A percentile compares a stretch with the other conserved stretches of the same genome.
These are phyloP conservation scores for Smittium mucronatum DNA, from an alignment of 371 early-diverging fungal species.

Conservation along the genomic window DNA sequence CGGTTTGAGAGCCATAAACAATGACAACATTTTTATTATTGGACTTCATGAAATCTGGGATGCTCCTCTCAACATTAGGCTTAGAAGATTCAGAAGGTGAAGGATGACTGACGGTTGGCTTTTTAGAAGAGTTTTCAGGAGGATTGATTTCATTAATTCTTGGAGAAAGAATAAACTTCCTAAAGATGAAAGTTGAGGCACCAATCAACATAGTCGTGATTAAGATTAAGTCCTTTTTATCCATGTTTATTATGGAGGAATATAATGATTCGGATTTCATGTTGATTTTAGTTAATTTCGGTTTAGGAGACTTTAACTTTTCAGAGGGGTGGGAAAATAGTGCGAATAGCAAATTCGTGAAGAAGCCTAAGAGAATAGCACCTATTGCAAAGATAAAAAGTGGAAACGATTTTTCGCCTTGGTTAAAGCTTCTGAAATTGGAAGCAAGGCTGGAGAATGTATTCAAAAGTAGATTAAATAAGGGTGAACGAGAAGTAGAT, in stretches of 20 bases:
- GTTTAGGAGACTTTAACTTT: neutral
- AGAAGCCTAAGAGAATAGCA: neutral
- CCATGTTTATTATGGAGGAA: neutral
- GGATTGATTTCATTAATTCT: neutral
- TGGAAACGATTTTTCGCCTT: neutral
- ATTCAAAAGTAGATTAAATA: neutral
- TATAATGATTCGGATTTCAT: neutral
- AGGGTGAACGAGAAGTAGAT: neutral
- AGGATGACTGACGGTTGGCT: neutral
- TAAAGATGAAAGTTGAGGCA: slow-evolving; percentile 29
- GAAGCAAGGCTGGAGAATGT: neutral
- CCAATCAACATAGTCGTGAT: slow-evolving; percentile 16
- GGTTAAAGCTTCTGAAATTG: neutral
- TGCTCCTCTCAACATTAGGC: slow-evolving; percentile 15
- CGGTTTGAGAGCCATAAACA: slow-evolving; percentile 92
- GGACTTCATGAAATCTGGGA: slow-evolving; percentile 28
- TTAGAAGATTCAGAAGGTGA: neutral
- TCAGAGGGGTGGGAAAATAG: neutral
- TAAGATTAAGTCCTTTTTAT: slow-evolving; percentile 1
- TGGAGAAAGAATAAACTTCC: slow-evolving; percentile 20
- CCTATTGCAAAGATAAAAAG: neutral
- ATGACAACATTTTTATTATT: slow-evolving; percentile 46
- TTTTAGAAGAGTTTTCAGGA: neutral
- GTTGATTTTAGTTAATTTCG: neutral
- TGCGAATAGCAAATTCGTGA: neutral